Evolutionary conservation across 2,329 filamentous ascomycete genomes (phyloP), one percentile per base, ranked within the genome.

Genomic region (Macrophomina pseudophaseolina): DNA sequence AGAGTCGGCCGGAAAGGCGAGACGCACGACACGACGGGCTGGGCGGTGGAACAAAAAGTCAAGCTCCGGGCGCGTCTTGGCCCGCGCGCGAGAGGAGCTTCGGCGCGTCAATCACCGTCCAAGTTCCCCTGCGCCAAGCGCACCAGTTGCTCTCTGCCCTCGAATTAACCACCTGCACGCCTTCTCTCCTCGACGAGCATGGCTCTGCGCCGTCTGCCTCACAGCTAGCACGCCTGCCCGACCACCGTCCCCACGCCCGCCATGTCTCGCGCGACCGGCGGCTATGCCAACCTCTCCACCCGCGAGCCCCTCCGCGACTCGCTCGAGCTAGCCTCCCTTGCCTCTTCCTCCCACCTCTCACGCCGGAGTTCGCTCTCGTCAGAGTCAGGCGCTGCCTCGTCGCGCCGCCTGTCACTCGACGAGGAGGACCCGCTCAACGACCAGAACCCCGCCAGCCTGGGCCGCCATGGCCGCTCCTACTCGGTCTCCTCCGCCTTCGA

Each of bases 401-500:
- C 94, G 68, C 91, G 93, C 71, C 90, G 92, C 72, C 85, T 96
- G 64, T 99, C 95, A 48, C 89, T 97, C 74, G 92, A 94, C 75
- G 89, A 91, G 74, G 91, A 97, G 72, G 93, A 97, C 74, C 91
- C 93, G 18, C 84, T 97, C 66, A 81, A 83, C 62, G 76, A 80
- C 66, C 72, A 78, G 64, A 87, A 89, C 76, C 83, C 84, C 49
- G 84, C 84, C 68, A 87, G 88, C 75, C 44, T 62, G 58, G 79
- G 76, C 73, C 83, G 76, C 32, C 84, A 84, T 74, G 81, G 78
- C 67, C 90, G 94, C 69, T 91, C 92, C 18, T 97, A 94, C 80
- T 97, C 94, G 11, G 88, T 97, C 54, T 93, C 91, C 11, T 98
- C 94, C 5, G 93, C 91, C 64, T 99, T 99, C 79, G 94, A 98